These are phyloP conservation scores for Coffea eugenioides DNA, from an alignment of 257 asterid species.

Conservation along the genomic window DNA sequence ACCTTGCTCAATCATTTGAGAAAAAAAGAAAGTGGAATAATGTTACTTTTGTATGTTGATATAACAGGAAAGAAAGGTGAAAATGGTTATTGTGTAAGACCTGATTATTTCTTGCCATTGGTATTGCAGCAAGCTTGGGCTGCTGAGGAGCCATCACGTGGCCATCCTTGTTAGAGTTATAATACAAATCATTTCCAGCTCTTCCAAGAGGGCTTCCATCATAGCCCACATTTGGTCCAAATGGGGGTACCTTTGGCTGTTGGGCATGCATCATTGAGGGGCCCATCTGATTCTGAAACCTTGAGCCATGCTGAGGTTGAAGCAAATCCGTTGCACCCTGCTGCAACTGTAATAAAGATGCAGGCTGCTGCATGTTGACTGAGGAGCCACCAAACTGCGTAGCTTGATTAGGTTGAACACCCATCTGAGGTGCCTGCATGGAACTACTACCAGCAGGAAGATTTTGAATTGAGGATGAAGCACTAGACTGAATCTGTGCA, in stretches of 20 bases:
- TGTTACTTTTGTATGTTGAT: background rate
- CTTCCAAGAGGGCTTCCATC: slow-evolving; percentile 67
- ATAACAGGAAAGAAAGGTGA: background rate
- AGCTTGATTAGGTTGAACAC: slow-evolving; percentile 48
- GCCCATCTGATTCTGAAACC: slow-evolving; percentile 62
- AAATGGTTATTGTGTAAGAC: slow-evolving; percentile 29
- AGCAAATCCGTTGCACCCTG: slow-evolving; percentile 45
- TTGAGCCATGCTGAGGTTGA: slow-evolving; percentile 50
- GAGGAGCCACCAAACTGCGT: slow-evolving; percentile 45
- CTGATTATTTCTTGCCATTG: slow-evolving; percentile 68
- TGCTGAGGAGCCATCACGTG: slow-evolving; percentile 47
- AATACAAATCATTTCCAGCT: slow-evolving; percentile 56
- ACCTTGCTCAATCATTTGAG: background rate
- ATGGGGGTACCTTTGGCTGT: slow-evolving; percentile 51
- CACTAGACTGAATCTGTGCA: slow-evolving; percentile 50
- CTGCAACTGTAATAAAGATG: slow-evolving; percentile 42
- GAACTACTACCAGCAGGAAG: slow-evolving; percentile 40
- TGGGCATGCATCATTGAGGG: slow-evolving; percentile 57
- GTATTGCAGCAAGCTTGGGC: slow-evolving; percentile 88
- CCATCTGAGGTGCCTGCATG: slow-evolving; percentile 38
- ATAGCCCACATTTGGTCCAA: slow-evolving; percentile 51
- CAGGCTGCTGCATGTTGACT: slow-evolving; percentile 49
- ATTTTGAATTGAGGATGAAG: slow-evolving; percentile 46
- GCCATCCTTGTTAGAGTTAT: slow-evolving; percentile 47
- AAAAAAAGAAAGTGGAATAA: background rate